Evolutionary conservation across 2,329 filamentous ascomycete genomes (phyloP), one percentile per base, ranked within the genome.

Genomic region (Fusarium sp.): DNA sequence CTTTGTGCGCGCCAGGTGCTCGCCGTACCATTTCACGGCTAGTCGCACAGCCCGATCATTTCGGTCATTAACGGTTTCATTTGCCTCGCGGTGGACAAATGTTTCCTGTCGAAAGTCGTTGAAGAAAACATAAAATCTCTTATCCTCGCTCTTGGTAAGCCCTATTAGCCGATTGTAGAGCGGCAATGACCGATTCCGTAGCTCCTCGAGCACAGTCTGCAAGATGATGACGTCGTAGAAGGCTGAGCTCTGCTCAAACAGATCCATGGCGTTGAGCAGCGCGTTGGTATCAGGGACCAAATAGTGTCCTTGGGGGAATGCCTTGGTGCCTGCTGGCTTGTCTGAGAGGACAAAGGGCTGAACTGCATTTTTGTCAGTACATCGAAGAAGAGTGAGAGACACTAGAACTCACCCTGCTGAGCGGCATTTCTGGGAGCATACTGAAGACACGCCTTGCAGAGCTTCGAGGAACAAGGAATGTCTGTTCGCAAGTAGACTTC

Each of bases 91-190:
- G 31, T 89, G 85, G 57, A 98, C 90, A 80, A 98, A 94, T 0
- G 97, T 99, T 83, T 99, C 97, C 43, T 95, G 87, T 61, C 96
- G 91, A 81, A 99, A 99, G 79, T 99, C 97, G 82, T 99, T 99
- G 90, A 98, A 98, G 83, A 99, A 99, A 62, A 99, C 94, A 80
- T 98, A 98, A 82, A 98, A 98, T 64, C 96, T 92, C 87, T 99
- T 99, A 75, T 97, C 95, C 78, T 98, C 95, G 80, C 96, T 98
- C 84, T 96, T 97, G 43, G 95, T 97, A 73, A 99, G 87, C 24
- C 93, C 92, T 76, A 98, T 91, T 59, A 99, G 87, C 43, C 97
- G 94, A 83, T 98, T 98, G 86, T 98, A 99, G 41, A 99, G 90
- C 48, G 97, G 97, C 71, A 98, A 84, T 14, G 96, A 98, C 77